phyloP scores from a whole-genome alignment of 768 basidiomycete genomes.

The Termitomyces sp. region DNA sequence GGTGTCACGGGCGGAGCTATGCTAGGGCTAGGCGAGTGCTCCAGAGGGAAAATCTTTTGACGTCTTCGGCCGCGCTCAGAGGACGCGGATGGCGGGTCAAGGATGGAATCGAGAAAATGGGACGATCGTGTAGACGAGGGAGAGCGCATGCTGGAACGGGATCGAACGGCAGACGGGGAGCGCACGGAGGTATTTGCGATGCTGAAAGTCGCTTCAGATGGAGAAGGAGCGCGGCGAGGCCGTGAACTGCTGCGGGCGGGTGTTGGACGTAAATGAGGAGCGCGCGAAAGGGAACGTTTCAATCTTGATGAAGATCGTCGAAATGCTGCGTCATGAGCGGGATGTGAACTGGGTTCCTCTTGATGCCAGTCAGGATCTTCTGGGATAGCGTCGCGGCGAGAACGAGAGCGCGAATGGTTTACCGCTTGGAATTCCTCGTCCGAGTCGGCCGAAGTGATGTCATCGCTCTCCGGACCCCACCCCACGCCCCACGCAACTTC shows the following conservation, averaged over 20 bases:
- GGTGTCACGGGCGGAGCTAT: constrained; percentile 43
- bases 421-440: constrained; percentile 23
- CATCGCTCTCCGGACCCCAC: constrained; percentile 56
- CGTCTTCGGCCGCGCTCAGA: constrained; percentile 35
- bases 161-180: constrained; percentile 4
- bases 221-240: constrained; percentile 26
- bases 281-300: constrained; percentile 48
- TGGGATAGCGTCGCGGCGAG: constrained; percentile 20
- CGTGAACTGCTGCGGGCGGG: constrained; percentile 40
- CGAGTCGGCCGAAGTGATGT: constrained; percentile 30
- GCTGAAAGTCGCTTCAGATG: constrained; percentile 17
- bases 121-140: constrained; percentile 24
- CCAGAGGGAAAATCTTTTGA: constrained; percentile 20
- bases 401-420: constrained; percentile 29
- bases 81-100: constrained; percentile 23
- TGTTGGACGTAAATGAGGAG: constrained; percentile 39
- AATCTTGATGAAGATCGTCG: constrained; percentile 39
- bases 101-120: constrained; percentile 20
- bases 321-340: constrained; percentile 33
- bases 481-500: constrained; percentile 81
- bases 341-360: constrained; percentile 23
- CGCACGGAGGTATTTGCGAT: not conserved
- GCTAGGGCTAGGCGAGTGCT: constrained; percentile 25
- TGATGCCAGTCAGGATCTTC: constrained; percentile 24
- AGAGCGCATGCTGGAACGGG: constrained; percentile 15